Base-by-base conservation (phyloP, 1,284 basidiomycete genomes). In the Marasmius fiardii region DNA sequence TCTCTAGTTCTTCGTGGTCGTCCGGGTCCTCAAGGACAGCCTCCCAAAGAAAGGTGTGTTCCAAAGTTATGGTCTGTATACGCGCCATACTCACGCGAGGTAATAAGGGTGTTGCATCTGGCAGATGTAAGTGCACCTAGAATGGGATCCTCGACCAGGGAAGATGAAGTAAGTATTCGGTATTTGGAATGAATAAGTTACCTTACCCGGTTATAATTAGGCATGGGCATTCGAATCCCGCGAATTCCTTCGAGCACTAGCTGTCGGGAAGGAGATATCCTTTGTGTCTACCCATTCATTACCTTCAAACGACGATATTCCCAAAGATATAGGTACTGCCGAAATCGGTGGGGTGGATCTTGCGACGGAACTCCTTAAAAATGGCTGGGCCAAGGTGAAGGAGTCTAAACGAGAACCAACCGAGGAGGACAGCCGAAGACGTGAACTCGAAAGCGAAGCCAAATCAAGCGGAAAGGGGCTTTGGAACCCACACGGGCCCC, bases 321-420 rank as follows among this genome's bases (percentile, higher is more conserved):
- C 83, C 53, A 84, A 91, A 61, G 92, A 93, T 68, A 77, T 93
- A 53, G 92, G 92, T 12, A 79, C 74, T 50, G 90, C 83, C 18
- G 86, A 90, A 58, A 80, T 90, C 55, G 80, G 73, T 44, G 87
- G 86, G 4, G 65, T 81, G 43, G 93, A 97, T 66, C 72, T 98
- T 26, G 82, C 89, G 4, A 80, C 81, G 14, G 88, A 95, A 67
- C 74, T 97, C 24, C 79, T 98, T 44, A 83, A 82, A 63, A 84
- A 82, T 56, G 96, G 96, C 23, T 98, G 94, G 93, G 93, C 86
- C 21, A 95, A 92, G 71, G 77, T 95, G 51, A 93, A 97, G 71
- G 96, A 98, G 62, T 77, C 82, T 50, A 91, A 91, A 65, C 78
- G 86, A 53, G 90, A 88, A 54, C 77, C 80, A 18, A 86, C 83